Base-by-base conservation (phyloP, 202 grass and related monocot genomes). In the Musa balbisiana region DNA sequence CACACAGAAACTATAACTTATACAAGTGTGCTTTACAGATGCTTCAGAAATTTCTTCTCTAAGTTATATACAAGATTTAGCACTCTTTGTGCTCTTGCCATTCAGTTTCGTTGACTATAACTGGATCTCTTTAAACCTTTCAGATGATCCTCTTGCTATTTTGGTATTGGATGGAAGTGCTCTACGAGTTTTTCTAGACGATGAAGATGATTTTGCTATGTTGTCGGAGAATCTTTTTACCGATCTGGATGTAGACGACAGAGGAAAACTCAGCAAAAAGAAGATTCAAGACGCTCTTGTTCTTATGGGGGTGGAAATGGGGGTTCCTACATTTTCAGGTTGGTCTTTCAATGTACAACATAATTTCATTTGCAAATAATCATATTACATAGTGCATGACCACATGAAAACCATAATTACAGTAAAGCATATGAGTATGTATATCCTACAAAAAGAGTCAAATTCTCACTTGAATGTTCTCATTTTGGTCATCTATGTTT, bases 121-220 rank as follows among this genome's bases (percentile, higher is more conserved):
- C 16, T 23, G 11, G 8, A 55, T 73, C 33, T 43, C 33, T 43
- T 56, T 56, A 10, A 17, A 27, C 56, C 17, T 56, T 73, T 55
- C 58, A 73, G 71, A 73, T 43, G 52, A 73, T 56, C 71, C 71
- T 56, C 71, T 73, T 58, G 71, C 29, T 29, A 55, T 73, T 55
- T 73, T 11, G 53, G 53, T 56, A 26, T 56, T 73, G 71, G 71
- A 73, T 73, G 71, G 71, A 73, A 53, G 71, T 56, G 52, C 52
- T 8, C 20, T 73, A 23, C 71, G 6, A 17, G 9, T 25, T 55
- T 29, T 73, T 73, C 53, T 73, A 53, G 71, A 73, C 16, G 71
- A 73, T 58, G 71, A 73, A 73, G 71, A 73, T 73, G 71, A 73
- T 29, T 73, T 73, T 73, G 71, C 71, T 55, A 73, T 73, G 71